Conservation (phyloP, 78 protist genomes). For the Trichosphaerium sp. region DNA sequence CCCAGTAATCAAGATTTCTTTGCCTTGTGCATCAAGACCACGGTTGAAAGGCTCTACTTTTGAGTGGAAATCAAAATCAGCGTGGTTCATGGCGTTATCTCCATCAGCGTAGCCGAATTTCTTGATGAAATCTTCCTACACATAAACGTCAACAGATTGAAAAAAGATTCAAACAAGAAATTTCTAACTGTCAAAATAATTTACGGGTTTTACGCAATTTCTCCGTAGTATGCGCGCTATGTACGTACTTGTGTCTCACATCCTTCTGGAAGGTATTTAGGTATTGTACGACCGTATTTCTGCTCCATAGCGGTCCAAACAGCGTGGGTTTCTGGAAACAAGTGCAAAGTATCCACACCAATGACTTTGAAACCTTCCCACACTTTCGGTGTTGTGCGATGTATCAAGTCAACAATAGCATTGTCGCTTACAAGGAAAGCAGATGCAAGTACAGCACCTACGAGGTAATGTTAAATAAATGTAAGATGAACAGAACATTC, state of each 20-base stretch:
- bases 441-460: constrained; percentile 14
- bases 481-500: no score
- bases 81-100: not conserved
- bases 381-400: not conserved
- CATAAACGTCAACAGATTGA: no score
- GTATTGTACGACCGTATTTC: constrained; percentile 1
- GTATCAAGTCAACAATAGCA: constrained; percentile 16
- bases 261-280: constrained; percentile 13
- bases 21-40: constrained; percentile 1
- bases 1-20: constrained; percentile 19
- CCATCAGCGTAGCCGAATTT: constrained; percentile 21
- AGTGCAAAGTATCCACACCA: constrained; percentile 37
- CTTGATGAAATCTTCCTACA: constrained; percentile 8
- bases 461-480: no score
- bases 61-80: constrained; percentile 28
- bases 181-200: no score
- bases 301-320: not conserved
- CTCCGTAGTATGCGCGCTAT: no score
- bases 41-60: constrained; percentile 22
- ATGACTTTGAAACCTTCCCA: constrained; percentile 14
- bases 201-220: no score
- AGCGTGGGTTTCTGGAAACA: constrained; percentile 31
- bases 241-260: constrained; percentile 27
- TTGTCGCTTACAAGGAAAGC: constrained; percentile 40
- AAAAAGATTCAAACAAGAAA: no score